These are phyloP conservation scores for Phytophthora citrophthora DNA, from an alignment of 352 stramenopile species.

Conservation along the genomic window DNA sequence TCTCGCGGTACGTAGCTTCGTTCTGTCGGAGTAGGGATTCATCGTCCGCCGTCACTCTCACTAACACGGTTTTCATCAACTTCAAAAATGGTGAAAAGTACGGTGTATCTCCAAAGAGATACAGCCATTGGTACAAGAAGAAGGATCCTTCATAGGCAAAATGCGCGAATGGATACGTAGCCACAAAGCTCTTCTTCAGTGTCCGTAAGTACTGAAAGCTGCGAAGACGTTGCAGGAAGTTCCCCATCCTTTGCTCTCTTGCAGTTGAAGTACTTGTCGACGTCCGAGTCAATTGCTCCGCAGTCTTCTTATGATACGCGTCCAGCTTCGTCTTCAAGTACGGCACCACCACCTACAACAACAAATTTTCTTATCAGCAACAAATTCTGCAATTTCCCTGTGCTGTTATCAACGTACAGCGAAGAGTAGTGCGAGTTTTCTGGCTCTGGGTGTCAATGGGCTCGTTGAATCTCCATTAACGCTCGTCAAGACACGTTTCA, in stretches of 20 bases:
- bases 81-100: constrained; percentile 86
- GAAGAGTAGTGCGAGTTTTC: constrained; percentile 63
- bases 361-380: not conserved
- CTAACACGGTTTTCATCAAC: constrained; percentile 74
- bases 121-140: constrained; percentile 89
- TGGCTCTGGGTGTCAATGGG: constrained; percentile 50
- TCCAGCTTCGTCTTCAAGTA: constrained; percentile 86
- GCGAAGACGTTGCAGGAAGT: constrained; percentile 56
- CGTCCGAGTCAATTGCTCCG: constrained; percentile 34
- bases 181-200: constrained; percentile 69
- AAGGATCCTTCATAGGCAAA: constrained; percentile 83
- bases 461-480: constrained; percentile 9
- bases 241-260: constrained; percentile 24
- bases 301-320: constrained; percentile 56
- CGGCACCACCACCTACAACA: constrained; percentile 62
- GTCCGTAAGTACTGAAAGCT: constrained; percentile 54
- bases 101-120: constrained; percentile 84
- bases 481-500: constrained; percentile 76
- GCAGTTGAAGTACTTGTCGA: constrained; percentile 1
- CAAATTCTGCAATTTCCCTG: not conserved
- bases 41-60: constrained; percentile 73
- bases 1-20: constrained; percentile 57
- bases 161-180: constrained; percentile 76
- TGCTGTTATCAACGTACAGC: constrained; percentile 41
- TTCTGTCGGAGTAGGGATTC: constrained; percentile 65